phyloP scores from a whole-genome alignment of 371 early-diverging fungal species.

The Nematocida ironsii region DNA sequence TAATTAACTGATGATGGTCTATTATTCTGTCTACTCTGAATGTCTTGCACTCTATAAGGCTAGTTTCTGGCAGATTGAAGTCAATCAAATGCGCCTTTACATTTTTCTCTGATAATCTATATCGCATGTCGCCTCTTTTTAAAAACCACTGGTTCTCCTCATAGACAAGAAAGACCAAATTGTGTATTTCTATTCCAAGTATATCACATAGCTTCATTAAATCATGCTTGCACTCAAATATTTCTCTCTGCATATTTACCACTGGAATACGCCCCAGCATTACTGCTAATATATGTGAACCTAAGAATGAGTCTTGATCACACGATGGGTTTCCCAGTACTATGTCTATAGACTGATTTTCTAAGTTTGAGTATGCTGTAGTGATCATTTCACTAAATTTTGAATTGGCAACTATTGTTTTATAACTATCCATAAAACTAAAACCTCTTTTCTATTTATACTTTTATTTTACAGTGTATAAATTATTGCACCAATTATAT shows the following conservation, averaged over 20 bases:
- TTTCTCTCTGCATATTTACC: conserved; percentile 66
- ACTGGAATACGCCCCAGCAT: conserved; percentile 64
- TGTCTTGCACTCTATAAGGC: neutral
- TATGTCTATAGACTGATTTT: conserved; percentile 37
- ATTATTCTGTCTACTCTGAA: conserved; percentile 38
- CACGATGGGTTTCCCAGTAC: conserved; percentile 68
- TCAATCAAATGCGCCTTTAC: conserved; percentile 9
- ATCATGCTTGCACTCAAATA: conserved; percentile 68
- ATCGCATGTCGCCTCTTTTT: conserved; percentile 9
- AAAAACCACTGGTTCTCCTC: neutral
- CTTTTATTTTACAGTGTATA: neutral
- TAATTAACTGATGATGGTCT: conserved; percentile 46
- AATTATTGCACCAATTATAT: neutral
- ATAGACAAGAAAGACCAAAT: conserved; percentile 67
- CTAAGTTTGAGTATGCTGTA: conserved; percentile 30
- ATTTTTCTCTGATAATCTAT: conserved; percentile 1
- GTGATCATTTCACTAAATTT: conserved; percentile 4
- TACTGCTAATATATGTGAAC: conserved; percentile 64
- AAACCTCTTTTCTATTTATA: neutral
- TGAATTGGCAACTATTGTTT: conserved; percentile 3
- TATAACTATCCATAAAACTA: conserved; percentile 27
- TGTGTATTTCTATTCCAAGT: conserved; percentile 58
- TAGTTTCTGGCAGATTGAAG: conserved; percentile 39
- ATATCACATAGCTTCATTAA: conserved; percentile 56
- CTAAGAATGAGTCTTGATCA: conserved; percentile 69